Base-by-base conservation (phyloP, 2,329 filamentous ascomycete genomes). In the Scedosporium dehoogii region DNA sequence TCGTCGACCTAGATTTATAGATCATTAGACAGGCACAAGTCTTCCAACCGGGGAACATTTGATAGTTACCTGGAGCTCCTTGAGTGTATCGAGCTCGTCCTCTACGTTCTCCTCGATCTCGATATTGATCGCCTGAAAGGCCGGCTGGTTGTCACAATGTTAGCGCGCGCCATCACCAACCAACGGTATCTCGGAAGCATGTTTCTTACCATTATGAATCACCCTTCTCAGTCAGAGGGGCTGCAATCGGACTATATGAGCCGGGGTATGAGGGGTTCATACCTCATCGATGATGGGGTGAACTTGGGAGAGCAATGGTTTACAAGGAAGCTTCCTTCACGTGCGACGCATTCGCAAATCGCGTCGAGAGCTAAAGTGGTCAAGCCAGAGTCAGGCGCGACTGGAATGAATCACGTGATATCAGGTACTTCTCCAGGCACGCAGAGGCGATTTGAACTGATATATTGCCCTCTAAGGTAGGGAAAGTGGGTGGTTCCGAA, bases 61-160 rank as follows among this genome's bases (percentile, higher is more conserved):
- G n/a, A n/a, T n/a, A n/a, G n/a, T n/a, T n/a, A 85, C 84, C 70
- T 96, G 92, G 60, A 99, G 86, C 74, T 97, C 93, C 73, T 93
- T 94, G 41, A 92, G 96, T 69, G 94, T 92, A 73, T 99, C 94
- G 70, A 96, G 80, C 75, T 97, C 92, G 69, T 96, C 91, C 71
- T 96, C 92, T 66, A 88, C 80, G 63, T 91, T 90, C 70, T 96
- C 91, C 76, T 97, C 94, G 9, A 91, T 89, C 75, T 97, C 92
- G 75, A 97, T 85, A 73, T 99, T 99, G 74, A 97, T 86, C 61
- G 93, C 91, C 70, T 88, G 86, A 77, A 96, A 97, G 69, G 85
- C 82, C 67, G 83, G 81, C 83, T 85, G 64, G 65, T 60, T 53
- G 64, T 61, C 23, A 58, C 59, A 61, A 62, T 59, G 64, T 62